phyloP scores from a whole-genome alignment of 148 eudicot species.

The Persicaria tinctoria region DNA sequence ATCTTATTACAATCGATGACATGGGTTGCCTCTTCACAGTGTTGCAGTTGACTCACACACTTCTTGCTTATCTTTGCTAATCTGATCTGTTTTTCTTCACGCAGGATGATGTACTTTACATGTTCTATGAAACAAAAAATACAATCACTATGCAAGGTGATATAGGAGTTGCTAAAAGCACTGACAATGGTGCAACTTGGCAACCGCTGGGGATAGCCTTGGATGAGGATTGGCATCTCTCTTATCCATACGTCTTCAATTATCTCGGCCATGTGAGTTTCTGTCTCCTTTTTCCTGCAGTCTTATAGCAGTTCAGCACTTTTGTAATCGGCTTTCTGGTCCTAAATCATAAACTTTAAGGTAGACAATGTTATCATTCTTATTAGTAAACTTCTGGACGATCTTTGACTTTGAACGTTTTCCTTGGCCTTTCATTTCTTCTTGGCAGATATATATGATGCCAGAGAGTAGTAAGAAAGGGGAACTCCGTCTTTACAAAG shows the following conservation, averaged over 20 bases:
- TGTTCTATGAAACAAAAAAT: constrained; percentile 86
- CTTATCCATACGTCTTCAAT: constrained; percentile 77
- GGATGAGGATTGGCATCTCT: constrained; percentile 97
- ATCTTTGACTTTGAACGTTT: not conserved
- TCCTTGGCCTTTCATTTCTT: not conserved
- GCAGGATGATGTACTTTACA: constrained; percentile 65
- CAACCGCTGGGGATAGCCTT: constrained; percentile 77
- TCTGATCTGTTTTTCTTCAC: constrained; percentile 4
- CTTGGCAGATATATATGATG: constrained; percentile 73
- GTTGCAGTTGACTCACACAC: not conserved
- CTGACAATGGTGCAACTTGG: constrained; percentile 89
- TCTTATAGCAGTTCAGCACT: not conserved
- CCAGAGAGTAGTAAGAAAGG: constrained; percentile 88
- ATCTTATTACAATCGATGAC: too few species aligned
- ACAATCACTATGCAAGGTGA: constrained; percentile 90
- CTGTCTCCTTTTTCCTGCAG: not conserved
- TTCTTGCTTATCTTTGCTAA: not conserved
- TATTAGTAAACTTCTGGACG: not conserved
- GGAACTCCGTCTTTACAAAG: constrained; percentile 76
- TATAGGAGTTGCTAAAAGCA: constrained; percentile 87
- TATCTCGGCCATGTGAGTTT: constrained; percentile 58
- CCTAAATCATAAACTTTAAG: not conserved
- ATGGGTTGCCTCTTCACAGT: not conserved
- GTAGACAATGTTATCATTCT: not conserved
- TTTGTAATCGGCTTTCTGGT: not conserved